Conservation (phyloP, 768 basidiomycete genomes). For the Leccinum uliginosum region DNA sequence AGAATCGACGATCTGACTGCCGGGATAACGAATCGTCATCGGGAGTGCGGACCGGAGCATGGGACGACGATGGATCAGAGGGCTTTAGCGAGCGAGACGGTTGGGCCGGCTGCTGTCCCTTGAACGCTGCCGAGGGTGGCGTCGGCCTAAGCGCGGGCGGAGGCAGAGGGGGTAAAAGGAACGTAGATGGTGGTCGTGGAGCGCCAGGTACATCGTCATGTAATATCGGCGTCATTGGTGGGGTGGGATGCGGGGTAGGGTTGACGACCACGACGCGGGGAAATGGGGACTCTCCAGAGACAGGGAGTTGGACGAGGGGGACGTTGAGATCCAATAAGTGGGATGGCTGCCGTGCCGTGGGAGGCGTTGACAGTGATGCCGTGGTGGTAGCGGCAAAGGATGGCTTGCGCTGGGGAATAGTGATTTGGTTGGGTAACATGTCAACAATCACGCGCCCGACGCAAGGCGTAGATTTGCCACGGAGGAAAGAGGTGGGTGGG, state of each 20-base stretch:
- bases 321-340: constrained; percentile 16
- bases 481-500: constrained; percentile 7
- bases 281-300: constrained; percentile 28
- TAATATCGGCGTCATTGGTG: constrained; percentile 62
- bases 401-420: constrained; percentile 19
- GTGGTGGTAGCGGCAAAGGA: constrained; percentile 1
- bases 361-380: constrained; percentile 4
- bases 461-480: constrained; percentile 24
- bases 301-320: constrained; percentile 28
- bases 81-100: constrained; percentile 11
- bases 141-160: constrained; percentile 17
- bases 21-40: constrained; percentile 30
- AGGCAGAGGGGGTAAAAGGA: constrained; percentile 30
- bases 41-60: constrained; percentile 7
- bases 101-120: constrained; percentile 16
- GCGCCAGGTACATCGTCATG: constrained; percentile 19
- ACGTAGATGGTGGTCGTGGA: constrained; percentile 24
- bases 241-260: constrained; percentile 76
- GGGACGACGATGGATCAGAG: constrained; percentile 1
- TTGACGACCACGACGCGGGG: constrained; percentile 67
- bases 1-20: constrained; percentile 39
- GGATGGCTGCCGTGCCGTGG: constrained; percentile 1
- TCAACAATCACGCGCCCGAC: constrained; percentile 53
- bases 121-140: background rate
- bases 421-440: constrained; percentile 46